Evolutionary conservation across 2,329 filamentous ascomycete genomes (phyloP), one percentile per base, ranked within the genome.

Genomic region (Lachnellula arida): DNA sequence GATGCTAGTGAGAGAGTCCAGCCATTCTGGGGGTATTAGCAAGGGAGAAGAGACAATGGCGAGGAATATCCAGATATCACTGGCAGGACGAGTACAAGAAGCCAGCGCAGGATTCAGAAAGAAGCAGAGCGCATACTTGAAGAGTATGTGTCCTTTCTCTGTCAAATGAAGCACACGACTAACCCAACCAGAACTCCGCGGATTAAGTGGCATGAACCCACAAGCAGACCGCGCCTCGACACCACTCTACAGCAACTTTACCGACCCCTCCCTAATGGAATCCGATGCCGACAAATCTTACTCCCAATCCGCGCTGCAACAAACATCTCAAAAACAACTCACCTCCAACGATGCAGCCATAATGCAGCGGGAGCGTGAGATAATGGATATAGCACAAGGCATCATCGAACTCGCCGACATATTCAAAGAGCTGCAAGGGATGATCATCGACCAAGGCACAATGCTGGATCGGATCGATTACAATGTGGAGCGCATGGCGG

Each of bases 321-420:
- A 91, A 65, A 89, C 90, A 1, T 64, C 64, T 53, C 81, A 85
- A 67, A 81, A 81, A 63, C 80, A 82, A 55, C 75, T 88, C 32
- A 83, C 86, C 56, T 87, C 86, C 56, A 91, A 95, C 68, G 93
- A 97, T 69, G 79, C 86, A 2, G 84, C 84, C 39, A 97, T 99
- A 65, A 83, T 87, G 59, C 94, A 97, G 71, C 89, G 94, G 61
- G 94, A 99, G 74, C 86, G 89, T 42, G 94, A 97, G 73, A 99
- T 99, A 67, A 95, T 96, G 69, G 92, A 97, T 65, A 99, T 99
- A 61, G 94, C 94, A 2, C 92, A 97, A 70, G 93, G 94, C 56
- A 97, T 99, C 72, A 97, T 99, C 67, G 93, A 97, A 70, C 78
- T 99, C 7, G 90, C 93, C 4, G 94, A 97, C 71, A 90, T 99